Conservation (phyloP, 208 protist species). For the Eutreptiella sp. region DNA sequence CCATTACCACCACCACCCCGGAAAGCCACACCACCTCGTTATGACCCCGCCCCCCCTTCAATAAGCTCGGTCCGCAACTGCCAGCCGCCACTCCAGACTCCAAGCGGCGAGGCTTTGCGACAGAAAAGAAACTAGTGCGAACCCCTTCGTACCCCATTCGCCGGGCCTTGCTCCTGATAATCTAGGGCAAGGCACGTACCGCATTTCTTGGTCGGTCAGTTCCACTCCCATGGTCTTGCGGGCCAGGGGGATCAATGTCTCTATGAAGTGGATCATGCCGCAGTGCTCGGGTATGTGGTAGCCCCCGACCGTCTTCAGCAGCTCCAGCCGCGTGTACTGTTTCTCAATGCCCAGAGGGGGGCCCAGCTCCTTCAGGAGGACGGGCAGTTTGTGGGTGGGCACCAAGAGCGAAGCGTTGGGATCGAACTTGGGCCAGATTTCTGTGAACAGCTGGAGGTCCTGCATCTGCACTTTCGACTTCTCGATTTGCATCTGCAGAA, state of each 20-base stretch:
- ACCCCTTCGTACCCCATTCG: no score
- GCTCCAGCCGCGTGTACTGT: conserved; percentile 58
- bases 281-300: conserved; percentile 59
- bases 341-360: conserved; percentile 66
- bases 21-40: no score
- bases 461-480: conserved; percentile 54
- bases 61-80: no score
- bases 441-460: conserved; percentile 61
- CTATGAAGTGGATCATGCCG: conserved; percentile 26
- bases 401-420: conserved; percentile 64
- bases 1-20: no score
- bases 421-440: conserved; percentile 60
- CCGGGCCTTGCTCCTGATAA: no score
- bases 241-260: conserved; percentile 24
- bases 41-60: no score
- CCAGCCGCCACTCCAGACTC: no score
- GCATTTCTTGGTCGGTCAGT: conserved; percentile 18
- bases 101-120: no score
- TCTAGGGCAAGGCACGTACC: no score
- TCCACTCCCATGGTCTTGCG: neutral
- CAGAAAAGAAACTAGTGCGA: no score
- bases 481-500: conserved; percentile 60
- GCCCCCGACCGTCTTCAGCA: conserved; percentile 63
- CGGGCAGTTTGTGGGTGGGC: conserved; percentile 47
- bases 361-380: conserved; percentile 63